These are phyloP conservation scores for Cercis canadensis DNA, from an alignment of 306 rosid species.

Conservation along the genomic window DNA sequence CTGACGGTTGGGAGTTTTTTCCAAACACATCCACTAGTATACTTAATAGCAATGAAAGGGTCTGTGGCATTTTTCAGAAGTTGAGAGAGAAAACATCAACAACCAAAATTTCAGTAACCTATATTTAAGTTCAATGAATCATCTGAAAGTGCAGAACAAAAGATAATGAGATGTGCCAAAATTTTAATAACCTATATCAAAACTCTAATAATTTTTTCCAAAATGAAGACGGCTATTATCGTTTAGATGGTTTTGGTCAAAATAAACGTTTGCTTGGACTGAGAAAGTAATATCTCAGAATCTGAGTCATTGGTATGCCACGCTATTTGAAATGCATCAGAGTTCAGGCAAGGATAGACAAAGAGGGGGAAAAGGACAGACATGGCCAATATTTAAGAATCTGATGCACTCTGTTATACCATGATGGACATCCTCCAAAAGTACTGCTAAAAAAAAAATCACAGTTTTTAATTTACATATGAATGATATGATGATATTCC, in stretches of 20 bases:
- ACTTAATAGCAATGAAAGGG: slow-evolving; percentile 66
- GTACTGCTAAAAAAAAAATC: neutral
- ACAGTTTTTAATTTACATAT: neutral
- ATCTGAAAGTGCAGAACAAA: neutral
- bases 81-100: slow-evolving; percentile 30
- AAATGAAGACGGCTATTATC: too few species aligned
- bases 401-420: slow-evolving; percentile 4
- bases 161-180: neutral
- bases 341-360: slow-evolving; percentile 8
- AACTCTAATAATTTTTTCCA: too few species aligned
- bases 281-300: too few species aligned
- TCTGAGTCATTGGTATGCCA: neutral
- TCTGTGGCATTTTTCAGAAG: slow-evolving; percentile 53
- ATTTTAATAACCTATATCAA: slow-evolving; percentile 10
- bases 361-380: neutral
- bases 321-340: slow-evolving; percentile 4
- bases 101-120: slow-evolving; percentile 12
- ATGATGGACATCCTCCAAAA: slow-evolving; percentile 4
- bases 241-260: too few species aligned
- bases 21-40: slow-evolving; percentile 91
- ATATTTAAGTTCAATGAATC: slow-evolving; percentile 2
- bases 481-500: slow-evolving; percentile 7
- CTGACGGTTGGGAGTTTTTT: slow-evolving; percentile 73
- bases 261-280: too few species aligned
- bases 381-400: slow-evolving; percentile 7